phyloP scores from a whole-genome alignment of 1,139 yeast species.

The Hyphopichia khmerensis region DNA sequence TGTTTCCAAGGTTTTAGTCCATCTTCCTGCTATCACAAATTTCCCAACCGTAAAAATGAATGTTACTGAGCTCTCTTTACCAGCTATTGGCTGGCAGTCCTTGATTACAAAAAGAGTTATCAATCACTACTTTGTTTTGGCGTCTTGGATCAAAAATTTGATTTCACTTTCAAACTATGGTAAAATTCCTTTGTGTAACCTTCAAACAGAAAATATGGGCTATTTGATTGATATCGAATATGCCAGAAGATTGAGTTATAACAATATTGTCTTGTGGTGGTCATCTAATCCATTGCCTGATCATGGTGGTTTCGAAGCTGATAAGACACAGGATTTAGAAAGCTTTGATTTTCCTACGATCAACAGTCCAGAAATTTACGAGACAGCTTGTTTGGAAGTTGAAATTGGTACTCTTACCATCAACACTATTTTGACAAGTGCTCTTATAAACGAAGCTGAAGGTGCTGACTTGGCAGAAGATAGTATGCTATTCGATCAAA shows the following conservation, averaged over 20 bases:
- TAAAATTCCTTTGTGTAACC: conserved; percentile 82
- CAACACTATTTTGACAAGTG: conserved; percentile 82
- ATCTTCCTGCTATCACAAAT: conserved; percentile 47
- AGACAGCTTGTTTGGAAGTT: conserved; percentile 75
- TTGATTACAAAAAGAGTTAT: conserved; percentile 65
- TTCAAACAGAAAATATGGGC: conserved; percentile 73
- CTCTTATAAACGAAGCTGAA: conserved; percentile 84
- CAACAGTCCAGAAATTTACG: conserved; percentile 79
- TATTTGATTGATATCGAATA: conserved; percentile 82
- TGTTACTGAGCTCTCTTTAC: conserved; percentile 55
- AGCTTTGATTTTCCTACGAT: conserved; percentile 68
- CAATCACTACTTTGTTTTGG: conserved; percentile 70
- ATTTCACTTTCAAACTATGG: conserved; percentile 68
- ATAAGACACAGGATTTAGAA: conserved; percentile 52
- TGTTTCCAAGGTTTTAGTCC: conserved; percentile 40
- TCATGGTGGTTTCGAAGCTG: conserved; percentile 81
- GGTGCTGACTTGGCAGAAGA: conserved; percentile 76
- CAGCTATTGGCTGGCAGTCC: conserved; percentile 87
- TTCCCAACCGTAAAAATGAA: conserved; percentile 68
- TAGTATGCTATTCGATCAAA: conserved; percentile 36
- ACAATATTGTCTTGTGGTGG: conserved; percentile 90
- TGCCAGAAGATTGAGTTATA: conserved; percentile 69
- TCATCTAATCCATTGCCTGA: conserved; percentile 79
- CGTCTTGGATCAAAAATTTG: conserved; percentile 72
- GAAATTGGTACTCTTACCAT: conserved; percentile 77